Base-by-base conservation (phyloP, 2,329 filamentous ascomycete species). In the Aspergillus oerlinghausenensis region DNA sequence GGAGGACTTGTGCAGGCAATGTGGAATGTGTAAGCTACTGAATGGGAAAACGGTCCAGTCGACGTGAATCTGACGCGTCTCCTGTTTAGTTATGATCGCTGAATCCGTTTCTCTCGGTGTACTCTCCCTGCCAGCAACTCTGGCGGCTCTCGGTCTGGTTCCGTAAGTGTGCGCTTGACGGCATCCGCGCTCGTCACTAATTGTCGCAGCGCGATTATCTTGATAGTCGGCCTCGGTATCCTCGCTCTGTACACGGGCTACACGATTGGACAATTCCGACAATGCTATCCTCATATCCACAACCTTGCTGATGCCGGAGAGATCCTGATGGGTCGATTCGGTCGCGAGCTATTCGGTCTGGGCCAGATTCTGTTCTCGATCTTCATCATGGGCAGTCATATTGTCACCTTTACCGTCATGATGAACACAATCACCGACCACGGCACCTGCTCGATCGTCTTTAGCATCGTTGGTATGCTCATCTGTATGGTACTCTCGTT, bases 371-470 rank as follows among this genome's bases (percentile, higher is more conserved):
- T 89, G 25, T 84, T 89, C 70, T 77, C 89, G 29, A 76, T 87
- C 60, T 88, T 90, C 74, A 82, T 88, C 59, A 85, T 87, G 71
- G 86, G 82, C 32, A 87, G 85, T n/a, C 88, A 90, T 71, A 80
- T 88, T 55, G 74, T 89, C 60, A 88, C 86, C 0, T 88, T 88
- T 61, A 82, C 81, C 32, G 85, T 89, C 64, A 87, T 87, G 69
- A 82, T 89, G 71, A 85, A 85, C 63, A 84, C 80, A 52, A 75
- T 90, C 42, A 85, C 84, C 11, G 73, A 83, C 1, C 80, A 87
- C 59, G 82, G 79, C 0, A 79, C 81, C 0, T 89, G 86, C 71
- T 85, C 84, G 4, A 83, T 88, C 55, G 75, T 84, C 1, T 88
- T 84, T 73, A 82, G 79, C 7, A 74, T 84, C n/a, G 74, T 85